Evolutionary conservation across 139 green algal genomes (phyloP), one percentile per base, ranked within the genome.

Genomic region (Micromonas commoda): DNA sequence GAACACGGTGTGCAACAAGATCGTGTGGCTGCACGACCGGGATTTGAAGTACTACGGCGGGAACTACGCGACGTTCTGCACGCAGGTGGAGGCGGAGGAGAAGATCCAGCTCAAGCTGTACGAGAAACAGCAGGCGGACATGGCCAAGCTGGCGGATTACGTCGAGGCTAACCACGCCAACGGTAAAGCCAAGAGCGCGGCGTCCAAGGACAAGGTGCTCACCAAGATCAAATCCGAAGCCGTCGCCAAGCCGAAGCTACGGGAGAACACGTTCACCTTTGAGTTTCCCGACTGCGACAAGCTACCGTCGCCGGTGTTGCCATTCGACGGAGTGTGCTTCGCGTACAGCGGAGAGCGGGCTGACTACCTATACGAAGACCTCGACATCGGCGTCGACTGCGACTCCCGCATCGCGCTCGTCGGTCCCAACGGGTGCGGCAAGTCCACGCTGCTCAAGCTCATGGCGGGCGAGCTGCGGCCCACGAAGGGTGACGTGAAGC

Each of bases 381-480:
- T 83, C 19, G 60, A 83, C 24, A 54, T 83, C 19, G 78, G 78
- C 26, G 33, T 83, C 16, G 78, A 83, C 70, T 78, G 71, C 32
- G 78, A 83, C 78, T 70, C 71, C 35, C 53, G 78, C 38, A 65
- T 82, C 24, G 77, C 67, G 66, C 82, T 96, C 1, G 75, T 97
- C n/a, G 91, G 91, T 5, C 85, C 88, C 53, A 97, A 97, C 80
- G 92, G 92, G 35, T 93, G 88, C 77, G 92, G 92, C 65, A 97
- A 97, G 80, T 91, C 85, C 1, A 89, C 75, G 39, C 89, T 97
- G 64, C 85, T 97, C 5, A 92, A 94, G 77, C 86, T 97, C 33
- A 96, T 97, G 92, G 86, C 90, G 51, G 92, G 92, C 23, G 80
- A 88, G 2, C 82, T 97, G 39, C 86, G 93, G 64, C 89, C 92